Evolutionary conservation across 805 yeast genomes (phyloP).

Genomic region (Yamadazyma insecticola): DNA sequence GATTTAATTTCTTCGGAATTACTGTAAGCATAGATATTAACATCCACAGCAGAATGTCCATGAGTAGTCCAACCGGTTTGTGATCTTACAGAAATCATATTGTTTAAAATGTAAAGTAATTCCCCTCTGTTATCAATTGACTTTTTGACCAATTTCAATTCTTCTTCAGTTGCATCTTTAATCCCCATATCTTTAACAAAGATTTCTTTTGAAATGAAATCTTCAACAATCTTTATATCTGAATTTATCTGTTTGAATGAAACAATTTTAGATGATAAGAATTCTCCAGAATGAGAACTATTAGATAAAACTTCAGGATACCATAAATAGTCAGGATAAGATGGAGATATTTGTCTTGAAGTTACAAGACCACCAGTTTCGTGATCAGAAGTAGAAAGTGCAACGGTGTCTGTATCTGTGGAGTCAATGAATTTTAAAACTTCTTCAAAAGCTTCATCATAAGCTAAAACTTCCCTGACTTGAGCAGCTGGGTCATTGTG

Average conservation of each 20-base stretch:
- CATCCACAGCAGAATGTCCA: slow-evolving; percentile 96
- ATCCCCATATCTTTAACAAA: slow-evolving; percentile 68
- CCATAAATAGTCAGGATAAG: slow-evolving; percentile 86
- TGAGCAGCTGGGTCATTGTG: slow-evolving; percentile 91
- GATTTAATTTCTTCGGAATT: slow-evolving; percentile 43
- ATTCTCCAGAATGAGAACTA: slow-evolving; percentile 76
- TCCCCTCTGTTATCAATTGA: slow-evolving; percentile 22
- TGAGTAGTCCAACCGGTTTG: slow-evolving; percentile 96
- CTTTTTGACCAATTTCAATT: slow-evolving; percentile 27
- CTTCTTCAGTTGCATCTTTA: slow-evolving; percentile 49
- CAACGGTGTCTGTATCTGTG: slow-evolving; percentile 68
- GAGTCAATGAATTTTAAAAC: slow-evolving; percentile 65
- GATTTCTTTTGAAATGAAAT: slow-evolving; percentile 50
- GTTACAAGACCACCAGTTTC: slow-evolving; percentile 90
- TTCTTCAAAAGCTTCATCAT: slow-evolving; percentile 72
- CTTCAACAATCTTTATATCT: slow-evolving; percentile 19
- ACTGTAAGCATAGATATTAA: slow-evolving; percentile 80
- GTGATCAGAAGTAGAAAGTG: slow-evolving; percentile 85
- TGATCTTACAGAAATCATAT: slow-evolving; percentile 75
- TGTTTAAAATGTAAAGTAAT: slow-evolving; percentile 53
- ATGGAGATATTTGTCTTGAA: slow-evolving; percentile 65
- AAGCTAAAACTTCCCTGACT: slow-evolving; percentile 84
- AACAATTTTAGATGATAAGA: slow-evolving; percentile 44
- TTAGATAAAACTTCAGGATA: slow-evolving; percentile 65
- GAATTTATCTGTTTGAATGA: slow-evolving; percentile 5